Evolutionary conservation across 768 basidiomycete genomes (phyloP), one percentile per base, ranked within the genome.

Genomic region (Lyophyllum semitale): DNA sequence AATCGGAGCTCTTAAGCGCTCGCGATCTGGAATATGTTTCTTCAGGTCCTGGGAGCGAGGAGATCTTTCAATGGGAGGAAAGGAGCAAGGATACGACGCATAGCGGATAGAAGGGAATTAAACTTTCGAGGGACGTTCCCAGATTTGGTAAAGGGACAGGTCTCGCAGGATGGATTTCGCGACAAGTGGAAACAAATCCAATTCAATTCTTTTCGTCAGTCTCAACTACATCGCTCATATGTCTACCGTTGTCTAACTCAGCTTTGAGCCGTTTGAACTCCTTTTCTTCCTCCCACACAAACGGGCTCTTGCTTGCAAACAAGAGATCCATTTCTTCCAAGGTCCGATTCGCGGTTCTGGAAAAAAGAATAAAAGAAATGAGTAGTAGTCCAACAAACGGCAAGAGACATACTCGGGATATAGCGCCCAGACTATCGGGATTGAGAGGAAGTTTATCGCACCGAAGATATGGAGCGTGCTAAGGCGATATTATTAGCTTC

Each of bases 391-490:
- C 27, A 27, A 26, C 18, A 8, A 15, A 51, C 20, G 11, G 30
- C 18, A 33, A 22, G 40, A 29, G 38, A 51, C 66, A 11, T 70
- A 76, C 69, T 78, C 77, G 22, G 77, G 76, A 64, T 78, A 78
- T 47, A 77, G 61, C 30, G 77, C 77, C 71, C 72, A 78, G 2
- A 78, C 71, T 61, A 78, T 67, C 49, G 77, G 77, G 45, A 77
- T 76, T 11, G 67, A 63, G 1, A 77, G 62, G 63, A 78, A 76
- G 65, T 77, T 78, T 52, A 78, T 59, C 27, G 67, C 73, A 33
- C 73, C 76, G 57, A 77, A 77, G 48, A 78, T 69, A 59, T 78
- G 73, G 47, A 78, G 70, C 41, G 76, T 78, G 57, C 76, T 77
- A 58, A 43, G 5, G 6, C 6, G 9, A 37, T 26, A 52, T 17